Conservation (phyloP, 2,329 filamentous ascomycete genomes). For the Torrubiellomyces zombiae region DNA sequence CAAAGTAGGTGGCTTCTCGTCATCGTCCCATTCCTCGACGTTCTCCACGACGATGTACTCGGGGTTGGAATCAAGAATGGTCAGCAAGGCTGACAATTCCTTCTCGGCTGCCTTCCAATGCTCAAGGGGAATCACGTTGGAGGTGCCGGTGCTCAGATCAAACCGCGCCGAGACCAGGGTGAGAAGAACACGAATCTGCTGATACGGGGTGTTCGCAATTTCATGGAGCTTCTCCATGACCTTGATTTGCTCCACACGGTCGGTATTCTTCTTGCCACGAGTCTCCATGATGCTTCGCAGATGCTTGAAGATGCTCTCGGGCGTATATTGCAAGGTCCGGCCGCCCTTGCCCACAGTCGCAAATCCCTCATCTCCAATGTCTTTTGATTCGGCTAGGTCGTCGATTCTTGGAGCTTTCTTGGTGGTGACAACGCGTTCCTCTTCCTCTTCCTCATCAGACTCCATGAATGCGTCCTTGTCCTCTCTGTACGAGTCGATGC, state of each 20-base stretch:
- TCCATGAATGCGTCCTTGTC: constrained; percentile 82
- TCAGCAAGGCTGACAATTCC: constrained; percentile 64
- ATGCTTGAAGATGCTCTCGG: constrained; percentile 97
- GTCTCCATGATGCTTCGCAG: constrained; percentile 85
- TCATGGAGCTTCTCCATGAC: constrained; percentile 93
- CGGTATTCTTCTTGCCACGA: constrained; percentile 97
- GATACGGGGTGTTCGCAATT: constrained; percentile 81
- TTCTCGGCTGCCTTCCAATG: constrained; percentile 93
- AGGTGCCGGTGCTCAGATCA: constrained; percentile 65
- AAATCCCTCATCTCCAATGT: constrained; percentile 74
- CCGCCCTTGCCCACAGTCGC: constrained; percentile 78
- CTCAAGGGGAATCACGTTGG: constrained; percentile 77
- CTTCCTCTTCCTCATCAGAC: constrained; percentile 61
- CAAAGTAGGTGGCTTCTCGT: constrained; percentile 75
- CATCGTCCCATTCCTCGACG: constrained; percentile 97
- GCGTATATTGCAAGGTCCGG: constrained; percentile 78
- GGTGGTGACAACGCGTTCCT: constrained; percentile 30
- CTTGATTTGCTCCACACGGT: constrained; percentile 84
- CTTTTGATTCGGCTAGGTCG: constrained; percentile 29
- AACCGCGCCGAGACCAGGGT: constrained; percentile 88
- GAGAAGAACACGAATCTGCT: constrained; percentile 80
- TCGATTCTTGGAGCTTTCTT: constrained; percentile 20
- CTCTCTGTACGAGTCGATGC: constrained; percentile 74
- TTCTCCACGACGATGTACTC: constrained; percentile 78
- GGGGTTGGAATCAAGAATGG: constrained; percentile 60